Conservation (phyloP, 2,329 filamentous ascomycete genomes). For the Dryadomyces quercivorus region DNA sequence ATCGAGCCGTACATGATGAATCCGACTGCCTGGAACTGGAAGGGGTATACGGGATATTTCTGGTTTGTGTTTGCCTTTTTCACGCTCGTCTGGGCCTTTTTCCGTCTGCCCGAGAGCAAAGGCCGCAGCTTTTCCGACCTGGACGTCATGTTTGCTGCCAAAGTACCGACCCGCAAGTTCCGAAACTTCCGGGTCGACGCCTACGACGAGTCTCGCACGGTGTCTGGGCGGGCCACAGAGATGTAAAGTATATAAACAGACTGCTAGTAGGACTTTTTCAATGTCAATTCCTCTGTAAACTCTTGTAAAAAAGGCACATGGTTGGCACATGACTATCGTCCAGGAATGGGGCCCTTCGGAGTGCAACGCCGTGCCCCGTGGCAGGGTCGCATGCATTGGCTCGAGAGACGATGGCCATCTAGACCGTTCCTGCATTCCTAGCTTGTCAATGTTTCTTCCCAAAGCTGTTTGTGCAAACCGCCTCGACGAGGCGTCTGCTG, state of each 20-base stretch:
- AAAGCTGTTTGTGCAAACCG: no score
- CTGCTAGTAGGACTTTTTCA: no score
- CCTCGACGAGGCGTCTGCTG: no score
- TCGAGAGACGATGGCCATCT: no score
- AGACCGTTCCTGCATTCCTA: no score
- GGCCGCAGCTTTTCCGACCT: constrained; percentile 38
- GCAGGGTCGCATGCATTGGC: no score
- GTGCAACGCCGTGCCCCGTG: no score
- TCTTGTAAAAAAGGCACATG: no score
- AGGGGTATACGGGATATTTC: constrained; percentile 30
- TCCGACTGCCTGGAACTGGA: constrained; percentile 23
- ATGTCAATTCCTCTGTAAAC: no score
- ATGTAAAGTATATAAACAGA: background rate
- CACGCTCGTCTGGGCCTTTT: constrained; percentile 35
- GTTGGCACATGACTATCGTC: no score
- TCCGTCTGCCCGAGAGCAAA: constrained; percentile 29
- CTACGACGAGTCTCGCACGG: background rate
- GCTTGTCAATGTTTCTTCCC: no score
- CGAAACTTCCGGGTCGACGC: background rate
- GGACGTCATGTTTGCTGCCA: constrained; percentile 38
- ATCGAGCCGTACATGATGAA: constrained; percentile 25
- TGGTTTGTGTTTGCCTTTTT: constrained; percentile 29
- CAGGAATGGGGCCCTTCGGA: no score
- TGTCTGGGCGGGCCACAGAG: background rate
- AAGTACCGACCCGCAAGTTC: constrained; percentile 24